phyloP scores from a whole-genome alignment of 1,284 basidiomycete species.

The Boletus sp. region DNA sequence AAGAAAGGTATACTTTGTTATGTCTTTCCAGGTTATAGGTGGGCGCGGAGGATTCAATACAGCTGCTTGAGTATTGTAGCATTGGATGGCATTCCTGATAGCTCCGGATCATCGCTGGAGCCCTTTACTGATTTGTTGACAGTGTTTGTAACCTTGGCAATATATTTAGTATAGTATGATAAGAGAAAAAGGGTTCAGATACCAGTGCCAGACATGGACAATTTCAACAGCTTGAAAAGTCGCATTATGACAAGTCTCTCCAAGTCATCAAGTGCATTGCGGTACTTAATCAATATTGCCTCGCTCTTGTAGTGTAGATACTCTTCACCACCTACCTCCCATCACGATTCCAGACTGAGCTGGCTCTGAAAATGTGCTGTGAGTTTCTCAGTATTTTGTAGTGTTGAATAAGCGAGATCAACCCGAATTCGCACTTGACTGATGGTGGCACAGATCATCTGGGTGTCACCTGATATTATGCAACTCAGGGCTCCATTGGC shows the following conservation, averaged over 20 bases:
- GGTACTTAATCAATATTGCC: not conserved
- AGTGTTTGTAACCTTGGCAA: constrained; percentile 3
- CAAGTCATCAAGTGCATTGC: not conserved
- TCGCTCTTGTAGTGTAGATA: not conserved
- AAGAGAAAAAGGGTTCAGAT: too few species aligned
- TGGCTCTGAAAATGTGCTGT: not conserved
- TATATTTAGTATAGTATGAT: too few species aligned
- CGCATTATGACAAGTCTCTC: not conserved
- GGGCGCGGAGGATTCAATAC: too few species aligned
- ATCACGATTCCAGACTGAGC: not conserved
- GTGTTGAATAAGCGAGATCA: too few species aligned
- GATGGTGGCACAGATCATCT: too few species aligned
- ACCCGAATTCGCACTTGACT: too few species aligned
- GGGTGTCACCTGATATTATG: too few species aligned
- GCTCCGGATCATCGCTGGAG: not conserved
- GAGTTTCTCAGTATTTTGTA: too few species aligned
- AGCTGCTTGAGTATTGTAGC: too few species aligned
- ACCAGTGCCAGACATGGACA: not conserved
- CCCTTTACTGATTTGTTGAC: not conserved
- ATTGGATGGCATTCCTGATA: not conserved
- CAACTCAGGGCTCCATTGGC: too few species aligned
- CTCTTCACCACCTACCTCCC: not conserved
- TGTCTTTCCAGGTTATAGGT: too few species aligned
- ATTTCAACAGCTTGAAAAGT: not conserved
- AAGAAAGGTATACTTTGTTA: too few species aligned